Conservation (phyloP, 768 basidiomycete genomes). For the Lactarius psammicola region DNA sequence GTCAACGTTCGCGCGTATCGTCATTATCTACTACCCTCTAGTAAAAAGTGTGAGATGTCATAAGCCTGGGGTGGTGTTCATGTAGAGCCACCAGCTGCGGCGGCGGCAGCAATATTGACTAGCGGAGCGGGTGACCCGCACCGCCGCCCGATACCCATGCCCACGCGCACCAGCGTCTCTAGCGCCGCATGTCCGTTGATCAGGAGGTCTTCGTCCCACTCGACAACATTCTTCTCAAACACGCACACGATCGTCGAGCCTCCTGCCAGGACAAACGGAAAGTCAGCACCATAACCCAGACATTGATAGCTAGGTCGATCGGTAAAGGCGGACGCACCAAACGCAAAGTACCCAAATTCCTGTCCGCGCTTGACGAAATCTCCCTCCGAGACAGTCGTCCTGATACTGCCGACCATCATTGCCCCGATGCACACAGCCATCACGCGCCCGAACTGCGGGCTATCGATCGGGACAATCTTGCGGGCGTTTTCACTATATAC, state of each 20-base stretch:
- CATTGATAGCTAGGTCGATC: not conserved
- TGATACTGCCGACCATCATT: constrained; percentile 94
- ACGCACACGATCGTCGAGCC: constrained; percentile 90
- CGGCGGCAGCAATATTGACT: not conserved
- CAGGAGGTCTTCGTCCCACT: constrained; percentile 91
- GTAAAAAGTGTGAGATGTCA: not conserved
- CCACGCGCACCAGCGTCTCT: constrained; percentile 86
- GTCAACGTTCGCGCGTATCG: not conserved
- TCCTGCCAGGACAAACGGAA: constrained; percentile 44
- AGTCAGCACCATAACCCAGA: not conserved
- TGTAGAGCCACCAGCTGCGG: not conserved
- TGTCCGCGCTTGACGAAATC: constrained; percentile 77
- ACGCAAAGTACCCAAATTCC: constrained; percentile 94
- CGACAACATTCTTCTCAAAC: constrained; percentile 79
- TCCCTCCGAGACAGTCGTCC: constrained; percentile 84
- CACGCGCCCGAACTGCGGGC: constrained; percentile 83
- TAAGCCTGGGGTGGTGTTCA: not conserved
- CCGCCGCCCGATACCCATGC: constrained; percentile 73
- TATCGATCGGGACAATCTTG: constrained; percentile 90
- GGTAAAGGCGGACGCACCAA: constrained; percentile 54
- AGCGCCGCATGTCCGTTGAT: constrained; percentile 83
- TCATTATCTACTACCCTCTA: not conserved
- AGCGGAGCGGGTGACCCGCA: constrained; percentile 15
- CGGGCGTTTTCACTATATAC: constrained; percentile 94
- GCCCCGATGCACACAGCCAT: constrained; percentile 92